Percentiles rank a stretch among this genome's conserved stretches.
These are phyloP conservation scores for Stylosanthes scabra DNA, from an alignment of 331 rosid species.

Conservation along the genomic window DNA sequence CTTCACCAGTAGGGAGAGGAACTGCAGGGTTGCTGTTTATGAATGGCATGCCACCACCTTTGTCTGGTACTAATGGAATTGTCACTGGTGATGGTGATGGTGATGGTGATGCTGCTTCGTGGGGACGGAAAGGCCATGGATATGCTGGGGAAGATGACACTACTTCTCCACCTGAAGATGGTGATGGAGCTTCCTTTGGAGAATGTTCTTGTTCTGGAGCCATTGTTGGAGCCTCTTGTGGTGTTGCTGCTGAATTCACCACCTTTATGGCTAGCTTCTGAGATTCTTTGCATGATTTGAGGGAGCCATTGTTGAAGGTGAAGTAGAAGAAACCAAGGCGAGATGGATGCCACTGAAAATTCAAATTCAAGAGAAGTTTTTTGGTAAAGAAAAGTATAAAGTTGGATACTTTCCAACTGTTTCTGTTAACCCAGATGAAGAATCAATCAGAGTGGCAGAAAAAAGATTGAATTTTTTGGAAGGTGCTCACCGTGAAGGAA, in stretches of 20 bases:
- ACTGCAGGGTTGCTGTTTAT: constrained; percentile 97
- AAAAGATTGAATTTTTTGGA: constrained; percentile 7
- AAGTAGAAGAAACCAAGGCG: constrained; percentile 87
- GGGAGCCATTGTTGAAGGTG: constrained; percentile 74
- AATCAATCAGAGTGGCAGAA: neutral
- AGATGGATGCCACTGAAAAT: constrained; percentile 92
- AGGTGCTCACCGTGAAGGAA: constrained; percentile 64
- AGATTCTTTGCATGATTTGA: constrained; percentile 63
- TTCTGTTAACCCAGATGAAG: constrained; percentile 24
- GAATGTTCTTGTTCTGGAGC: constrained; percentile 50
- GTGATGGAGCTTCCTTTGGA: constrained; percentile 67
- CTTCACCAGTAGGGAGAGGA: constrained; percentile 94
- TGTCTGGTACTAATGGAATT: constrained; percentile 62
- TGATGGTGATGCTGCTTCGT: constrained; percentile 54
- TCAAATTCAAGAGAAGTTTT: neutral
- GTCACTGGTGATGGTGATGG: constrained; percentile 58
- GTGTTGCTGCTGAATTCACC: constrained; percentile 33
- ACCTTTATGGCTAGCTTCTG: constrained; percentile 76
- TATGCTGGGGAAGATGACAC: constrained; percentile 61
- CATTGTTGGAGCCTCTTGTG: no score
- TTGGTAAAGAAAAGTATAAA: constrained; percentile 12
- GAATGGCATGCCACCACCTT: constrained; percentile 73
- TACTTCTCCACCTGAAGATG: constrained; percentile 63
- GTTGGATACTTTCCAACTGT: neutral
- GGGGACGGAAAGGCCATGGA: constrained; percentile 91